phyloP scores from a whole-genome alignment of 225 moss, liverwort and hornwort genomes.

The Sphagnum tenellum region DNA sequence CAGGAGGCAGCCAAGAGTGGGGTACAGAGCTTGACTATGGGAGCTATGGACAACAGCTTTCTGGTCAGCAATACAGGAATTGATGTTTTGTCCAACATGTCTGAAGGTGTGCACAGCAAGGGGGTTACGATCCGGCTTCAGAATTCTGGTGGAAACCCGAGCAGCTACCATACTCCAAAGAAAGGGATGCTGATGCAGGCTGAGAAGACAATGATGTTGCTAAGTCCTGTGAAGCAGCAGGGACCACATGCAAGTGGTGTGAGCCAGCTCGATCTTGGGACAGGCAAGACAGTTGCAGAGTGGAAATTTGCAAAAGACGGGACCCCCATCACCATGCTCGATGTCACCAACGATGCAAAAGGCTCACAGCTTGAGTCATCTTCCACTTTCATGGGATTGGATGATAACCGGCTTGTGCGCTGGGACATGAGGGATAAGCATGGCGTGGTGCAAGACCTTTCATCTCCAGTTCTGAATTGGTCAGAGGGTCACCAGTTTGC shows the following conservation, averaged over 20 bases:
- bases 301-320: conserved; percentile 97
- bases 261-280: conserved; percentile 79
- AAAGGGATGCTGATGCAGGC: conserved; percentile 89
- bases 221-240: conserved; percentile 58
- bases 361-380: conserved; percentile 57
- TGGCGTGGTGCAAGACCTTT: conserved; percentile 87
- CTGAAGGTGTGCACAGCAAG: conserved; percentile 58
- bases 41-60: conserved; percentile 78
- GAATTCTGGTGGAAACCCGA: conserved; percentile 18
- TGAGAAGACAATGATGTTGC: conserved; percentile 88
- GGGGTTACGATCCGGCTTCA: conserved; percentile 50
- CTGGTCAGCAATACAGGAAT: conserved; percentile 77
- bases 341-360: conserved; percentile 89
- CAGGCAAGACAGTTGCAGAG: conserved; percentile 80
- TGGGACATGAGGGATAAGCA: conserved; percentile 93
- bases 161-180: conserved; percentile 64
- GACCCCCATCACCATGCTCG: conserved; percentile 75
- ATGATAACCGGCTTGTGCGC: conserved; percentile 82
- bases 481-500: conserved; percentile 87
- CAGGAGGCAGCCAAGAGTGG: conserved; percentile 65
- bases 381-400: conserved; percentile 83
- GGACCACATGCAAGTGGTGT: conserved; percentile 61
- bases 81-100: conserved; percentile 62
- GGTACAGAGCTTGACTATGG: conserved; percentile 84
- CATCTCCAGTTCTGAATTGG: conserved; percentile 71